These are phyloP conservation scores for Lolium perenne DNA, from an alignment of 176 grass and related monocot genomes.

Conservation along the genomic window DNA sequence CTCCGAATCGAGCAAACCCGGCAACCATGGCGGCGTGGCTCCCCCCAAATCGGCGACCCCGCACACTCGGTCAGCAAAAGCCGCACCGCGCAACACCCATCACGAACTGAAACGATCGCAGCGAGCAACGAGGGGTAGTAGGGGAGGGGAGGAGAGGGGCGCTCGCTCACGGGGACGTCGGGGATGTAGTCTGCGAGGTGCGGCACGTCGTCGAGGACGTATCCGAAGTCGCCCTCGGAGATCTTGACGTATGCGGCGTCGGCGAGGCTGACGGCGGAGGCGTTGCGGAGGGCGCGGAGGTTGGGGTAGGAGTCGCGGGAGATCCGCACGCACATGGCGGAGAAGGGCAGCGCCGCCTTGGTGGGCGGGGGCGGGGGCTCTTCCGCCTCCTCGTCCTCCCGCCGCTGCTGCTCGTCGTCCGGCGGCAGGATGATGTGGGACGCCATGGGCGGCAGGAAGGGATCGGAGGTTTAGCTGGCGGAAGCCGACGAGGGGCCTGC, in stretches of 20 bases:
- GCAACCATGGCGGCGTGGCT: not conserved
- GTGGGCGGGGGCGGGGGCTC: not conserved
- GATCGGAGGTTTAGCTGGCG: conserved; percentile 24
- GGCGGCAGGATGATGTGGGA: conserved; percentile 63
- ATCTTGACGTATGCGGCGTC: conserved; percentile 66
- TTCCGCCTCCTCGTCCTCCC: conserved; percentile 32
- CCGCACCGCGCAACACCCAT: not conserved
- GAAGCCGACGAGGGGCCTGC: conserved; percentile 3
- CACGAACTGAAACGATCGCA: not conserved
- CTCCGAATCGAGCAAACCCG: not conserved
- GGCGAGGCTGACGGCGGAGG: conserved; percentile 52
- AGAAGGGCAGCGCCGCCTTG: conserved; percentile 62
- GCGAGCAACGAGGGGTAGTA: no score
- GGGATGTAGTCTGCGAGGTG: conserved; percentile 90
- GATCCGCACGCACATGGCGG: conserved; percentile 80
- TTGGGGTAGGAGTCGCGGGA: conserved; percentile 87
- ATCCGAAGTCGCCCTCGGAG: conserved; percentile 69
- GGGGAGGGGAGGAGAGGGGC: not conserved
- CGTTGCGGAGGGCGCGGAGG: conserved; percentile 65
- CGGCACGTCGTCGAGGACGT: conserved; percentile 92
- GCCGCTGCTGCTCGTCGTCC: conserved; percentile 28
- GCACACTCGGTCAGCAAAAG: not conserved
- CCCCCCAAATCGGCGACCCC: not conserved
- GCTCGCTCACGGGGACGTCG: conserved; percentile 74
- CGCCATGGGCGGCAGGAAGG: conserved; percentile 39